A percentile compares a stretch with the other conserved stretches of the same genome.
phyloP scores from a whole-genome alignment of 257 asterid genomes.

The Plantago elongata region DNA sequence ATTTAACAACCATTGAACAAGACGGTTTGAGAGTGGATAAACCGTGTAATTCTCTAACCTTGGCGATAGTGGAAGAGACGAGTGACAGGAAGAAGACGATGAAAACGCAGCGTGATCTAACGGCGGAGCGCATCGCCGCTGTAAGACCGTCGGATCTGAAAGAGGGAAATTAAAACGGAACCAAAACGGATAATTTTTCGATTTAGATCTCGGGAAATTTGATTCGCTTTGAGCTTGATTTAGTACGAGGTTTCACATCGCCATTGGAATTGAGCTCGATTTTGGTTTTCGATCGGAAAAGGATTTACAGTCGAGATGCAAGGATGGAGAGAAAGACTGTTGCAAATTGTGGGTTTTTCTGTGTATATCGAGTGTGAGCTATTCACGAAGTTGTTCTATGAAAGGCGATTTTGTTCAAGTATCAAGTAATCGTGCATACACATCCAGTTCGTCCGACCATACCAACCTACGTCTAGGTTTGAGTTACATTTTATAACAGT shows the following conservation, averaged over 20 bases:
- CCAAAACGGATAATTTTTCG: slow-evolving; percentile 8
- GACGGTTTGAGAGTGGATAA: slow-evolving; percentile 8
- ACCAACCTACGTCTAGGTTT: too few species aligned
- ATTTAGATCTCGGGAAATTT: slow-evolving; percentile 34
- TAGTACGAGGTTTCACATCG: slow-evolving; percentile 1
- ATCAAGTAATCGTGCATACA: too few species aligned
- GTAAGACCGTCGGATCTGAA: slow-evolving; percentile 34
- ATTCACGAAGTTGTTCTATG: too few species aligned
- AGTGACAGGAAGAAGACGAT: slow-evolving; percentile 27
- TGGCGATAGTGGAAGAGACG: slow-evolving; percentile 38
- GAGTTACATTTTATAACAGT: too few species aligned
- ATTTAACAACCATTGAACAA: slow-evolving; percentile 10
- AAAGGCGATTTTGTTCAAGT: too few species aligned
- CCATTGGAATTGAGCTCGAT: not conserved
- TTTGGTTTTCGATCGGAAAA: slow-evolving; percentile 13
- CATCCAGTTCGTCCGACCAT: too few species aligned
- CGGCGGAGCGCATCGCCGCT: slow-evolving; percentile 43
- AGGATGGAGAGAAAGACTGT: not conserved
- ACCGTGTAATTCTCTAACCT: slow-evolving; percentile 35
- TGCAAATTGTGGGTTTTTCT: slow-evolving; percentile 24
- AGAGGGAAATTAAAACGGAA: slow-evolving; percentile 6
- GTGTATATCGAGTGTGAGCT: not conserved
- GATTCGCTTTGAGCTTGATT: slow-evolving; percentile 10
- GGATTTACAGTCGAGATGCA: slow-evolving; percentile 2
- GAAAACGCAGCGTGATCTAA: slow-evolving; percentile 31